Base-by-base conservation (phyloP, 768 basidiomycete genomes). In the Suillus bovinus region DNA sequence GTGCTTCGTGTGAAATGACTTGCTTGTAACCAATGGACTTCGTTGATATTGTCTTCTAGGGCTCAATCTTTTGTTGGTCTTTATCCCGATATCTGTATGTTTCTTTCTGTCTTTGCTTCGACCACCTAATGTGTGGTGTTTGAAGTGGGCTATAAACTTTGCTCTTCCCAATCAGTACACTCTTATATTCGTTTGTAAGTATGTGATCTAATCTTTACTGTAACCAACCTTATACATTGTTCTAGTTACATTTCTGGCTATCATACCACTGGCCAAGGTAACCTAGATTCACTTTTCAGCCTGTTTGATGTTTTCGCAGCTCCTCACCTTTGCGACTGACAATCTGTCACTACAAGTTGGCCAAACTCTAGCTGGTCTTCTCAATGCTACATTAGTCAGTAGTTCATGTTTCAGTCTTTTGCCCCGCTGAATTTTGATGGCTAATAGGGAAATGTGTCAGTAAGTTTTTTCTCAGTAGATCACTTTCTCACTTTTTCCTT, bases 301-400 rank as follows among this genome's bases (percentile, higher is more conserved):
- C n/a, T n/a, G 36, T 55, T 36, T 38, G 14, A 55, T 34, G 34
- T 55, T 7, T 34, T 66, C 41, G 2, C 62, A 91, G 89, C 75
- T 94, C 6, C 80, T 94, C 2, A 89, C 87, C 2, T 94, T 94
- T 70, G 91, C 91, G 1, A 95, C 93, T 0, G 93, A 95, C 63
- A 91, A 95, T 64, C 66, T 95, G 22, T 90, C 93, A 5, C 68
- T 93, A 57, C 86, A 91, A 29, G 87, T 94, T 4, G 93, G 93
- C 2, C 88, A 91, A 73, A 92, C 92, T 1, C 76, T 93, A 9
- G 91, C 92, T 2, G 93, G 92, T 41, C 81, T 95, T 3, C 72
- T 95, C 63, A 95, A 94, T 74, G 93, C 93, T 22, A 95, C 93
- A 20, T 79, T 92, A 65, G 89, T 92, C 66, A 65, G 83, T 71